phyloP scores from a whole-genome alignment of 2,329 filamentous ascomycete species.

The Paraphaeosphaeria sporulosa region DNA sequence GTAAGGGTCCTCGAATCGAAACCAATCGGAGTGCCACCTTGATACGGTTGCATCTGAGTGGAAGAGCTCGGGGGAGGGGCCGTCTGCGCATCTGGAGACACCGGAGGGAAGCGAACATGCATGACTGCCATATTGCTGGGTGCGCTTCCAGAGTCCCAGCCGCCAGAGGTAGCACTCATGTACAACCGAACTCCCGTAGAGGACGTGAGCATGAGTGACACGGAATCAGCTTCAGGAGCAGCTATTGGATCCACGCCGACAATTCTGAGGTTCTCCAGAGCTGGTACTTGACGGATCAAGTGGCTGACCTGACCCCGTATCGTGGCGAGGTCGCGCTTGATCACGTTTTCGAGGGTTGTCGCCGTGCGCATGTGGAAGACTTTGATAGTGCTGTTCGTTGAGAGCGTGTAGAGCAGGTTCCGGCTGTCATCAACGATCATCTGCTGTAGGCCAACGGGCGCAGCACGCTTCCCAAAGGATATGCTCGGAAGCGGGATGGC shows the following conservation, averaged over 20 bases:
- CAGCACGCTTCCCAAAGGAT: slow-evolving; percentile 34
- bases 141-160: slow-evolving; percentile 70
- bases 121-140: slow-evolving; percentile 98
- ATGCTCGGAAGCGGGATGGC: slow-evolving; percentile 65
- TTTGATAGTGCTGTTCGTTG: slow-evolving; percentile 84
- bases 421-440: slow-evolving; percentile 90
- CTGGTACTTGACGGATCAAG: slow-evolving; percentile 75
- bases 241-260: slow-evolving; percentile 88
- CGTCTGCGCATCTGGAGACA: slow-evolving; percentile 34
- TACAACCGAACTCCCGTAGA: slow-evolving; percentile 91
- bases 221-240: slow-evolving; percentile 76
- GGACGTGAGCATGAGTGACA: slow-evolving; percentile 90
- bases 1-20: slow-evolving; percentile 38
- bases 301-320: slow-evolving; percentile 79
- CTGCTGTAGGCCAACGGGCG: slow-evolving; percentile 71
- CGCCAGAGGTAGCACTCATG: slow-evolving; percentile 85
- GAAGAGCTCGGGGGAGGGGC: slow-evolving; percentile 23
- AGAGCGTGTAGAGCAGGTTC: slow-evolving; percentile 89
- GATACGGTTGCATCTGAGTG: slow-evolving; percentile 42
- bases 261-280: slow-evolving; percentile 73
- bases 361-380: slow-evolving; percentile 84
- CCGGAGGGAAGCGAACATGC: slow-evolving; percentile 91
- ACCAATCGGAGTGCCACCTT: slow-evolving; percentile 33
- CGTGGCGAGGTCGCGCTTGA: slow-evolving; percentile 61
- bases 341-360: slow-evolving; percentile 60